Evolutionary conservation across 140 eudicot genomes (phyloP).

Genomic region (Bidens hawaiensis): DNA sequence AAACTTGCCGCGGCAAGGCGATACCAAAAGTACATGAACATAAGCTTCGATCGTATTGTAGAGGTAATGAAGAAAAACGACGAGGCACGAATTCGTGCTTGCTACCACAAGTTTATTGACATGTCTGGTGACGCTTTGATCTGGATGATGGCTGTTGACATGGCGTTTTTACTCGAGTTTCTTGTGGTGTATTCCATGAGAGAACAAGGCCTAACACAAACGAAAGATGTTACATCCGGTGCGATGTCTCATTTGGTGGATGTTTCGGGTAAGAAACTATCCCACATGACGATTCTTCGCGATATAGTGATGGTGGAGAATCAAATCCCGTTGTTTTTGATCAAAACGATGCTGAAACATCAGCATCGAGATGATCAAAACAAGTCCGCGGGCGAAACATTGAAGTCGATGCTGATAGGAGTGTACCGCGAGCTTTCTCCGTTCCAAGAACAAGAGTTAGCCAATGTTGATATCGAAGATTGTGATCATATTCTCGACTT

Average conservation of each 20-base stretch:
- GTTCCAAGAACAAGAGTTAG: constrained; percentile 15
- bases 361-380: constrained; percentile 9
- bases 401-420: constrained; percentile 26
- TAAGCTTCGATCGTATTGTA: constrained; percentile 39
- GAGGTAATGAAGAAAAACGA: constrained; percentile 15
- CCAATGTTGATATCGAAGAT: constrained; percentile 11
- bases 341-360: constrained; percentile 31
- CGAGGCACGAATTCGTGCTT: constrained; percentile 44
- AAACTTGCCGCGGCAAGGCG: constrained; percentile 47
- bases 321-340: constrained; percentile 49
- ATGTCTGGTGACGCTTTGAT: constrained; percentile 38
- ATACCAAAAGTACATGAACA: constrained; percentile 20
- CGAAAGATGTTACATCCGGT: constrained; percentile 16
- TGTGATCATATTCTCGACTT: constrained; percentile 45
- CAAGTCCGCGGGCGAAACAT: constrained; percentile 8
- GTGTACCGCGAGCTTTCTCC: constrained; percentile 39
- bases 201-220: constrained; percentile 11
- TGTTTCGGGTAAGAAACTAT: constrained; percentile 24
- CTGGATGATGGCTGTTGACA: constrained; percentile 64
- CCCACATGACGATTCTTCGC: constrained; percentile 35
- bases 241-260: constrained; percentile 40
- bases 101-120: constrained; percentile 51
- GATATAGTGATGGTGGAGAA: constrained; percentile 59
- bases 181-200: constrained; percentile 32
- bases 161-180: constrained; percentile 47